phyloP scores from a whole-genome alignment of 2,329 filamentous ascomycete genomes.

The Cladophialophora chaetospira region DNA sequence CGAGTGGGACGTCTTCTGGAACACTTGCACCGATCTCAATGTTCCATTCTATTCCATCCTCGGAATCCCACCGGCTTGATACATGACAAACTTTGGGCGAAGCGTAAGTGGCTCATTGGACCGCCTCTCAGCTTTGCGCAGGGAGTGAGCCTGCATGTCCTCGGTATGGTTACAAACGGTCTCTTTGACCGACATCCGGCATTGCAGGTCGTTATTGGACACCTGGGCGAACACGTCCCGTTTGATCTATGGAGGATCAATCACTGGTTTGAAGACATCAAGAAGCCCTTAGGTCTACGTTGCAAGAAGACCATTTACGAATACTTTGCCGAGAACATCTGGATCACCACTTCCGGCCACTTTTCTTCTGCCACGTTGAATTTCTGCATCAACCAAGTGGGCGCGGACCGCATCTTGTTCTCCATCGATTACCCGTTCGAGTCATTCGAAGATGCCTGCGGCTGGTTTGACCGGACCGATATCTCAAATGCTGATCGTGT shows the following conservation, averaged over 20 bases:
- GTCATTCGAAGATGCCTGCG: conserved; percentile 32
- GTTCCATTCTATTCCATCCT: conserved; percentile 36
- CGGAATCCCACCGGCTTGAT: conserved; percentile 48
- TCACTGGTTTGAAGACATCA: conserved; percentile 38
- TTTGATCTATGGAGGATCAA: conserved; percentile 44
- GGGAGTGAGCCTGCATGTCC: conserved; percentile 34
- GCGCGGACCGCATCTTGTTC: conserved; percentile 45
- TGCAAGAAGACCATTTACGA: conserved; percentile 49
- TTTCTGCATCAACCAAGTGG: conserved; percentile 44
- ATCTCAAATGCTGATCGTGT: conserved; percentile 53
- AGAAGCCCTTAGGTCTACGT: conserved; percentile 33
- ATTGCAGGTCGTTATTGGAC: conserved; percentile 35
- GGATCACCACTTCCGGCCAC: conserved; percentile 47
- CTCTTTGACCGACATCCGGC: conserved; percentile 35
- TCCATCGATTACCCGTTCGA: conserved; percentile 42
- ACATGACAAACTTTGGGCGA: conserved; percentile 34
- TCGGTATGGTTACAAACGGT: conserved; percentile 36
- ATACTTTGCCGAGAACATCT: conserved; percentile 46
- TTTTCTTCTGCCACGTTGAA: conserved; percentile 43
- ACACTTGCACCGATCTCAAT: conserved; percentile 30
- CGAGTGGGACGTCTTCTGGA: conserved; percentile 55
- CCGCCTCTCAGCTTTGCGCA: conserved; percentile 36
- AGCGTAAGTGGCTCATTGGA: conserved; percentile 33
- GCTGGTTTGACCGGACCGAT: conserved; percentile 33
- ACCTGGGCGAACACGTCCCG: conserved; percentile 42